Evolutionary conservation across 148 eudicot species (phyloP), one percentile per base, ranked within the genome.

Genomic region (Rhododendron molle): DNA sequence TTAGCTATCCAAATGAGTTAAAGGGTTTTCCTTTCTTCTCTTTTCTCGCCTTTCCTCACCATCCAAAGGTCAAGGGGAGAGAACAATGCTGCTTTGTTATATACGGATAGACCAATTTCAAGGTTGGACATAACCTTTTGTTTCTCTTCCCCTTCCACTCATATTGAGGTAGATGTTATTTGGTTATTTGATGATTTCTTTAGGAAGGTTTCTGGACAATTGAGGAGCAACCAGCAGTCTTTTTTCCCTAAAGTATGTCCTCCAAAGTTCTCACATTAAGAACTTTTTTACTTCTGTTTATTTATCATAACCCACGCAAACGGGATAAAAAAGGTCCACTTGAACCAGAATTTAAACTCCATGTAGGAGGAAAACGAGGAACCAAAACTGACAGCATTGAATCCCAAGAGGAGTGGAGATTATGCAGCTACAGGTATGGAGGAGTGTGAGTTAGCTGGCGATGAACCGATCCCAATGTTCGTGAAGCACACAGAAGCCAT

Each of bases 401-500:
- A 38, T 30, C 50, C 76, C 23, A n/a, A 14, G 34, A 36, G 50
- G 50, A 44, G 26, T 1, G 50, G 36, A 56, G 34, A 82, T 82
- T 82, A 1, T 82, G 40, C 52, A 14, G 40, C 28, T 18, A 65
- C 40, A 2, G 21, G 43, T 40, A 30, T 65, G 50, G 76, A 43
- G 40, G 21, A 82, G 2, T 40, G 0, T 40, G 76, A 30, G 36
- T 18, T 36, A 60, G 73, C 52, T 62, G 12, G 21, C 28, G 30
- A 82, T 43, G 73, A 60, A 5, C 54, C 13, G 38, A 72, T 62
- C 52, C 76, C 84, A 40, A 62, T 82, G 74, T 82, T 82, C 15
- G 84, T 82, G 84, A 60, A 40, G 76, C 76, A 82, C 76, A 82
- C 84, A 34, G 76, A 60, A n/a, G 74, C 73, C 2, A 62, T 82